Percentiles rank a stretch among this genome's conserved stretches.
Conservation (phyloP, 805 yeast genomes). For the Spencermartinsiella europaea region DNA sequence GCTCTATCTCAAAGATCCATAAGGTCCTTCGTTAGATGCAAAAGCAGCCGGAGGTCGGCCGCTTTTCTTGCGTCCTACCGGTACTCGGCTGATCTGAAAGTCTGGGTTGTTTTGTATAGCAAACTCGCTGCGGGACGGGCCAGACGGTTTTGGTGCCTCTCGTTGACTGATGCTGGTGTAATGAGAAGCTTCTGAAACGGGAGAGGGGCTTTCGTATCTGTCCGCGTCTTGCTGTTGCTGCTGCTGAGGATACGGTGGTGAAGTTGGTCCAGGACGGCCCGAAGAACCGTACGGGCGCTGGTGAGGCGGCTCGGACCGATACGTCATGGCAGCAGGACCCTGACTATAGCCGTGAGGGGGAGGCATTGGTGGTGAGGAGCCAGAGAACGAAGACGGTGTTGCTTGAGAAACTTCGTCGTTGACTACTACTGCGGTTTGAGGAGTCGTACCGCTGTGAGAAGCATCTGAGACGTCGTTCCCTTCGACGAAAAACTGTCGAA, state of each 20-base stretch:
- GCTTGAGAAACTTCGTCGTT: not conserved
- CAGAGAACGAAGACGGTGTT: not conserved
- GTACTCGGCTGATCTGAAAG: conserved; percentile 13
- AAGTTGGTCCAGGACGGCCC: not conserved
- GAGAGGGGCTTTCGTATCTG: conserved; percentile 15
- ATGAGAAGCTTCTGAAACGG: conserved; percentile 17
- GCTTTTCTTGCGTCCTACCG: conserved; percentile 6
- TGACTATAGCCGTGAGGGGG: not conserved
- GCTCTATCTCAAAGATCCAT: conserved; percentile 8
- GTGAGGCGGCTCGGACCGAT: not conserved
- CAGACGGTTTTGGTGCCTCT: conserved; percentile 6
- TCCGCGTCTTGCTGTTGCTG: conserved; percentile 7
- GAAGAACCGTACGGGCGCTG: conserved; percentile 7
- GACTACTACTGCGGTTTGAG: not conserved
- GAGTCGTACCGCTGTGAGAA: not conserved
- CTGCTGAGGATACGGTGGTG: conserved; percentile 2
- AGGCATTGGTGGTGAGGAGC: not conserved
- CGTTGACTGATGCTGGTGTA: conserved; percentile 22
- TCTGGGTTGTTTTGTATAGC: conserved; percentile 22
- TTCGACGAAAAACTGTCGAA: conserved; percentile 12
- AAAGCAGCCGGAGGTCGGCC: conserved; percentile 14
- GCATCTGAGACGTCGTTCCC: conserved; percentile 1
- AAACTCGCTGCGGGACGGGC: conserved; percentile 14
- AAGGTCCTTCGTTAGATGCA: conserved; percentile 17
- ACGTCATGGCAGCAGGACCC: too few species aligned